Conservation (phyloP, 2,329 filamentous ascomycete genomes). For the Pyrenophora graminea region DNA sequence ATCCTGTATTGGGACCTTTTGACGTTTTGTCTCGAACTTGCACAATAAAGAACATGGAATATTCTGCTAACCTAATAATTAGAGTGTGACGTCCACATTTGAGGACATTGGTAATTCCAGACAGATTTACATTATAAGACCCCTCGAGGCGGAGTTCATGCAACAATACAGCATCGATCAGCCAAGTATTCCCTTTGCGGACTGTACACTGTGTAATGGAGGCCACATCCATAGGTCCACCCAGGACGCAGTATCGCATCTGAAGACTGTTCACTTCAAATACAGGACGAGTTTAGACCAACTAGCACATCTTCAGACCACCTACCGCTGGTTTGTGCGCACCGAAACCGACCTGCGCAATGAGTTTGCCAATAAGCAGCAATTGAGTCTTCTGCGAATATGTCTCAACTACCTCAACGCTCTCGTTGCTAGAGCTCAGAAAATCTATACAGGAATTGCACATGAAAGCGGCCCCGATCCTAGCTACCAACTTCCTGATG, state of each 20-base stretch:
- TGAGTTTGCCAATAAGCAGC: neutral
- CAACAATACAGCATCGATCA: neutral
- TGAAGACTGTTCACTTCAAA: neutral
- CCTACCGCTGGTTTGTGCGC: neutral
- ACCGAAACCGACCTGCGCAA: slow-evolving; percentile 3
- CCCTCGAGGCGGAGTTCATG: neutral
- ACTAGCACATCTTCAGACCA: neutral
- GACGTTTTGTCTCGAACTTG: no score
- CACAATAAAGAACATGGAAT: no score
- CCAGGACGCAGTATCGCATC: neutral
- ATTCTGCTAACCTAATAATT: neutral
- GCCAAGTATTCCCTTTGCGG: neutral
- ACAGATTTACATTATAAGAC: neutral
- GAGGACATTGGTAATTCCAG: neutral
- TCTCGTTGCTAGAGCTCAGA: slow-evolving; percentile 3
- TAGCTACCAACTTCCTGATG: slow-evolving; percentile 2
- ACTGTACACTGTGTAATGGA: neutral
- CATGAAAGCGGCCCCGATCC: neutral
- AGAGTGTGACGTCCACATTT: neutral
- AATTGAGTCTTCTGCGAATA: slow-evolving; percentile 1
- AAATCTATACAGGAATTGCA: neutral
- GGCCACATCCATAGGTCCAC: neutral
- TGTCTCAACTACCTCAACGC: slow-evolving; percentile 1
- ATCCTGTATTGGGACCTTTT: no score
- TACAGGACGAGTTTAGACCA: neutral